Conservation (phyloP, 768 basidiomycete genomes). For the Psilocybe cubensis region DNA sequence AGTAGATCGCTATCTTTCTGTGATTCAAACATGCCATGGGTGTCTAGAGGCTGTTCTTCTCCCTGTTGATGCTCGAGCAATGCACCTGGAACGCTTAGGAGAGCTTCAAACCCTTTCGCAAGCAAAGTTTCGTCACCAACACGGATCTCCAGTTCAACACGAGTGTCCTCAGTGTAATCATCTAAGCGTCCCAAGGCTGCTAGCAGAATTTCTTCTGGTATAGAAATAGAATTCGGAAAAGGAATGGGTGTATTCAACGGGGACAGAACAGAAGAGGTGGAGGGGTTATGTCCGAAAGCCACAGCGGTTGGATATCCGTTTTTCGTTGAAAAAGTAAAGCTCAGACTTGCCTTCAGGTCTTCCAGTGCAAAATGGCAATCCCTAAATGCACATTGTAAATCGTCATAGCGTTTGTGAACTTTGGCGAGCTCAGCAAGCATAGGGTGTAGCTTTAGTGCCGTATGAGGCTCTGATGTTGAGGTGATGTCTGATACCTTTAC, state of each 20-base stretch:
- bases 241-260: background rate
- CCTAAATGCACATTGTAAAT: slow-evolving; percentile 63
- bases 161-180: slow-evolving; percentile 78
- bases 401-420: slow-evolving; percentile 59
- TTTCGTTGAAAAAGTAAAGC: slow-evolving; percentile 17
- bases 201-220: slow-evolving; percentile 42
- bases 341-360: slow-evolving; percentile 48
- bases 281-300: background rate
- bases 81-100: slow-evolving; percentile 64
- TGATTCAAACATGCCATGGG: background rate
- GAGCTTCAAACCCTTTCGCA: slow-evolving; percentile 65
- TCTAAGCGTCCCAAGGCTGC: slow-evolving; percentile 63
- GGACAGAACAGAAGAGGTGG: slow-evolving; percentile 3
- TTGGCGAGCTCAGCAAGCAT: slow-evolving; percentile 49
- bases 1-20: slow-evolving; percentile 13
- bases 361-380: slow-evolving; percentile 73
- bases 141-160: slow-evolving; percentile 83
- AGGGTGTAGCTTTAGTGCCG: slow-evolving; percentile 26
- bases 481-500: too few relatives aligned
- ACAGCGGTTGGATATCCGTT: background rate
- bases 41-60: background rate
- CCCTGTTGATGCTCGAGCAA: slow-evolving; percentile 13
- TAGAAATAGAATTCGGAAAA: slow-evolving; percentile 6
- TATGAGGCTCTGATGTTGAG: background rate
- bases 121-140: slow-evolving; percentile 73